Base-by-base conservation (phyloP, 208 protist species). In the Wallacemonas sp. region DNA sequence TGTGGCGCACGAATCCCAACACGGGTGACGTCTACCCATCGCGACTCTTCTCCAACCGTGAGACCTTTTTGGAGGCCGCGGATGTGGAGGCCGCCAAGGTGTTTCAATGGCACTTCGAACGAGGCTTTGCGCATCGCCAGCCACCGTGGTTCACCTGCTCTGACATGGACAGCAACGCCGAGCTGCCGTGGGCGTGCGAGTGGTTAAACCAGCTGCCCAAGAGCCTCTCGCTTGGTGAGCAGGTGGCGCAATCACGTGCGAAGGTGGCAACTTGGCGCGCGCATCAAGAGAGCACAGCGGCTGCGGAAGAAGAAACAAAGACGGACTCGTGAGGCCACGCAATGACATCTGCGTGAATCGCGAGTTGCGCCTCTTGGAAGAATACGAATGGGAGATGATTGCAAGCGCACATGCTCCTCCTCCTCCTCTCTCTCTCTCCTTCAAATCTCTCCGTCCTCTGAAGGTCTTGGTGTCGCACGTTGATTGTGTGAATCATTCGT, bases 81-180 rank as follows among this genome's bases (percentile, higher is more conserved):
- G 41, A 38, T 15, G 41, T 21, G 5, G 56, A 71, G 51, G 1
- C 17, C 8, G 49, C 44, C 5, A n/a, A 31, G 15, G 67, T 66
- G 28, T 91, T 80, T 70, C 41, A 22, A 39, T 28, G 72, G 21
- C 79, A 87, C 62, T 78, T 75, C 24, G 62, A 61, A 1, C 72
- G 28, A 2, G 85, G 85, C 0, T 74, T 72, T 14, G 81, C 82
- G 11, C 88, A 94, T 54, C 63, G 64, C 5, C 78, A 90, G 33
- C 85, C 90, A 17, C 90, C 90, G 65, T 96, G 87, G 86, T 80
- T 77, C 53, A 44, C 88, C 15, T 93, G 85, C 61, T 51, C 72
- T 28, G 19, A 21, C 15, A 54, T 77, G 8, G 74, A 82, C 24
- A 77, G 86, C 47, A 94, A 93, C 68, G 71, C 69, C 21, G 90